Conservation (phyloP, 139 green algal species). For the Trebouxia sp. region DNA sequence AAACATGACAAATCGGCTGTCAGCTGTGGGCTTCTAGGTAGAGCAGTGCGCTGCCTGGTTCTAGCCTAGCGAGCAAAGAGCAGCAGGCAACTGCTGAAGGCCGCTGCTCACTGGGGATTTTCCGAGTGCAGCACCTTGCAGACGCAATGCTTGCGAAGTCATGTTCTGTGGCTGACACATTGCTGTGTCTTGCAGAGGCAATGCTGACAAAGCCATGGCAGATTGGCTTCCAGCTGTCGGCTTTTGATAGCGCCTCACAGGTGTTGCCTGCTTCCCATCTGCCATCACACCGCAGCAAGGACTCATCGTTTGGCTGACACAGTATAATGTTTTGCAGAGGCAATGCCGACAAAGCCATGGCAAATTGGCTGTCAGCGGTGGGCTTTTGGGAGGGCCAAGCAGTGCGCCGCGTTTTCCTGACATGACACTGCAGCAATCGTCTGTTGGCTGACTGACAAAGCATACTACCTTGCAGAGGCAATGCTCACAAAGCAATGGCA, state of each 20-base stretch:
- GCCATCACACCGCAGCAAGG: background rate
- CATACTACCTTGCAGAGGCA: background rate
- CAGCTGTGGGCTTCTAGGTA: too few relatives aligned
- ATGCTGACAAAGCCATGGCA: background rate
- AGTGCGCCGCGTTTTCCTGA: background rate
- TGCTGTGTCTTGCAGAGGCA: background rate
- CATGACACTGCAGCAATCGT: too few relatives aligned
- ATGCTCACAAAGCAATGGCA: constrained; percentile 1
- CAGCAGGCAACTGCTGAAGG: too few relatives aligned
- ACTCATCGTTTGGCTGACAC: too few relatives aligned
- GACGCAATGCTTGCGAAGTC: too few relatives aligned
- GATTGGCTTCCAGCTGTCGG: background rate
- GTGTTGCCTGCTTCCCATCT: background rate
- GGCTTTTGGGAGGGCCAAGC: background rate
- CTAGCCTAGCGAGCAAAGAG: too few relatives aligned
- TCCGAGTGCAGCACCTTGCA: too few relatives aligned
- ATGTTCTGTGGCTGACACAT: too few relatives aligned
- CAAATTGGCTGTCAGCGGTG: background rate
- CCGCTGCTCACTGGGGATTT: too few relatives aligned
- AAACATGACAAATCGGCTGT: too few relatives aligned
- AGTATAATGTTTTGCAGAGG: background rate
- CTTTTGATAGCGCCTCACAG: background rate
- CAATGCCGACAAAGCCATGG: background rate
- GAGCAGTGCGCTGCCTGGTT: too few relatives aligned
- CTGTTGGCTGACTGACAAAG: too few relatives aligned